These are phyloP conservation scores for Diaporthe velutina DNA, from an alignment of 2,329 filamentous ascomycete species.

Conservation along the genomic window DNA sequence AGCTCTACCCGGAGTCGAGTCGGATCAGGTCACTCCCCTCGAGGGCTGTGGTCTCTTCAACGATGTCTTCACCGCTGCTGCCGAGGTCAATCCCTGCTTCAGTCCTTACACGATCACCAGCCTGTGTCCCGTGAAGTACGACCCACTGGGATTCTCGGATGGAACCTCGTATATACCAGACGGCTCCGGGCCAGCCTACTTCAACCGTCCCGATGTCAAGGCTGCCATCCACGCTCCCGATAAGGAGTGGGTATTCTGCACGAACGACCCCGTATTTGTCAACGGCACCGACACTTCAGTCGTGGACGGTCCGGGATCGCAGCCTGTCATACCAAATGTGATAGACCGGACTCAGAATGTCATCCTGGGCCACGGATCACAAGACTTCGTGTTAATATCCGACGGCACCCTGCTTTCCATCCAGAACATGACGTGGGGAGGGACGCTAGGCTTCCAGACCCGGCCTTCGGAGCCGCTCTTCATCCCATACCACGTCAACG, in stretches of 20 bases:
- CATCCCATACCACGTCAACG: constrained; percentile 73
- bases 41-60: constrained; percentile 68
- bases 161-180: constrained; percentile 70
- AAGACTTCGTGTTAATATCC: constrained; percentile 76
- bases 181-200: constrained; percentile 70
- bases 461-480: constrained; percentile 74
- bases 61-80: constrained; percentile 63
- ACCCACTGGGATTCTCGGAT: constrained; percentile 74
- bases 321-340: constrained; percentile 74
- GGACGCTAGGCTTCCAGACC: constrained; percentile 76
- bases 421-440: constrained; percentile 87
- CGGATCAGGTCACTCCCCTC: constrained; percentile 48
- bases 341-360: constrained; percentile 81
- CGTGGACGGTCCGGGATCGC: constrained; percentile 57
- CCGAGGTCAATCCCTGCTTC: constrained; percentile 78
- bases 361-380: constrained; percentile 78
- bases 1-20: constrained; percentile 56
- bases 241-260: constrained; percentile 56
- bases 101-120: constrained; percentile 77
- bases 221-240: constrained; percentile 79
- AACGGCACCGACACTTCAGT: constrained; percentile 63
- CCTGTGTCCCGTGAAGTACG: constrained; percentile 69
- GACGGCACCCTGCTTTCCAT: constrained; percentile 80
- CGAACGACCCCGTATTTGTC: constrained; percentile 51
- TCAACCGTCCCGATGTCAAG: constrained; percentile 77